These are phyloP conservation scores for Roridomyces roridus DNA, from an alignment of 768 basidiomycete genomes.

Conservation along the genomic window DNA sequence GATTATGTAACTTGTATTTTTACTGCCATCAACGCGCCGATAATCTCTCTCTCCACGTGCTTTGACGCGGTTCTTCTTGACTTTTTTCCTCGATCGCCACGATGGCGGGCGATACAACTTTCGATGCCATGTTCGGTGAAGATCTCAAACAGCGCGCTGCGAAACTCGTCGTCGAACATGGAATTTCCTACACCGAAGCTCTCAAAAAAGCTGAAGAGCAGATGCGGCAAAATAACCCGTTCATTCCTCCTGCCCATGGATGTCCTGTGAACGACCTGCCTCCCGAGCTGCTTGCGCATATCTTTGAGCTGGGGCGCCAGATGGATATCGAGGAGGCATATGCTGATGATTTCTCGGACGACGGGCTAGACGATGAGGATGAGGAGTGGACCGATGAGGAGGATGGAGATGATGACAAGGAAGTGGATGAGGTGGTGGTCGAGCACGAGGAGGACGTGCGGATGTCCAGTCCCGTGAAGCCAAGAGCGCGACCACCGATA, in stretches of 20 bases:
- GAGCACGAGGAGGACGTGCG: slow-evolving; percentile 16
- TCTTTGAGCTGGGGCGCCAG: slow-evolving; percentile 54
- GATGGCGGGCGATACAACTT: slow-evolving; percentile 17
- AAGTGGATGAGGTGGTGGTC: slow-evolving; percentile 25
- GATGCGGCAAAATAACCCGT: slow-evolving; percentile 54
- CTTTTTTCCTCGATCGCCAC: background rate
- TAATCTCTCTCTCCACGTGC: no score
- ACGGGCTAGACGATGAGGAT: slow-evolving; percentile 39
- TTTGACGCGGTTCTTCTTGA: no score
- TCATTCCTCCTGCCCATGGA: slow-evolving; percentile 48
- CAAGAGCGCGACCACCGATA: slow-evolving; percentile 6
- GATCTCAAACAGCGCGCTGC: slow-evolving; percentile 17
- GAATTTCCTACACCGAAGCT: slow-evolving; percentile 35
- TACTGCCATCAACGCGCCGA: no score
- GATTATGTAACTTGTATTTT: no score
- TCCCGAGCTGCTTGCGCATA: slow-evolving; percentile 60
- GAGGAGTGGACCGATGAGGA: slow-evolving; percentile 39
- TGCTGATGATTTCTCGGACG: slow-evolving; percentile 41
- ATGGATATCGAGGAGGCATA: slow-evolving; percentile 42
- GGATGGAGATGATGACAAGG: slow-evolving; percentile 33
- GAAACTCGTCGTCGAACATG: slow-evolving; percentile 26
- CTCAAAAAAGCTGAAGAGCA: slow-evolving; percentile 39
- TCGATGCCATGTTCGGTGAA: background rate
- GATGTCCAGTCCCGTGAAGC: slow-evolving; percentile 19
- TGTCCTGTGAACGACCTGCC: slow-evolving; percentile 62